phyloP scores from a whole-genome alignment of 164 flowering plant genomes.

The Brasenia schreberi region DNA sequence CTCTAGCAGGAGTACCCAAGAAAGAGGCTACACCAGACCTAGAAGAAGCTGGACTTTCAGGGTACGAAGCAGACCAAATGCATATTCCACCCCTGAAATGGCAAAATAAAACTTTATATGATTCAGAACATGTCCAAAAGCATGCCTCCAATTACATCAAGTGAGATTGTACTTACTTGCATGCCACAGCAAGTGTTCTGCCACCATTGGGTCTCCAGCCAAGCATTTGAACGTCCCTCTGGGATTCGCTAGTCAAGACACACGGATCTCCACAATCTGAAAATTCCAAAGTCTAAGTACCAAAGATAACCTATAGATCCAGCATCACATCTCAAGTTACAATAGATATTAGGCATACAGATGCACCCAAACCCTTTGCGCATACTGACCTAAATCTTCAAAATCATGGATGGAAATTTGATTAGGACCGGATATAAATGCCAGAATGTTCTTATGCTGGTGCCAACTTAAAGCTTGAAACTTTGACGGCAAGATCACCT shows the following conservation, averaged over 20 bases:
- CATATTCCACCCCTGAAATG: constrained; percentile 84
- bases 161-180: constrained; percentile 49
- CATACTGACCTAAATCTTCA: constrained; percentile 65
- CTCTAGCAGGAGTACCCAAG: constrained; percentile 52
- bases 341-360: too few relatives aligned
- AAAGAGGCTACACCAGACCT: constrained; percentile 66
- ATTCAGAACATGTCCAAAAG: too few relatives aligned
- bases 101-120: not conserved
- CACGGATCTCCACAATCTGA: constrained; percentile 63
- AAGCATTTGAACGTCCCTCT: constrained; percentile 51
- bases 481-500: constrained; percentile 50
- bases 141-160: too few relatives aligned
- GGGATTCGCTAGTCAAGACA: constrained; percentile 57
- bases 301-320: too few relatives aligned
- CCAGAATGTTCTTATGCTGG: constrained; percentile 68
- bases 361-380: too few relatives aligned
- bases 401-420: constrained; percentile 70
- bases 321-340: too few relatives aligned
- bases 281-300: not conserved
- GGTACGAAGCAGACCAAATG: constrained; percentile 92
- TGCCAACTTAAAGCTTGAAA: constrained; percentile 89
- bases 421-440: constrained; percentile 73
- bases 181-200: constrained; percentile 77
- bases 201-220: constrained; percentile 99
- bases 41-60: constrained; percentile 72